phyloP scores from a whole-genome alignment of 305 asterid species.

The Fraxinus nigra region DNA sequence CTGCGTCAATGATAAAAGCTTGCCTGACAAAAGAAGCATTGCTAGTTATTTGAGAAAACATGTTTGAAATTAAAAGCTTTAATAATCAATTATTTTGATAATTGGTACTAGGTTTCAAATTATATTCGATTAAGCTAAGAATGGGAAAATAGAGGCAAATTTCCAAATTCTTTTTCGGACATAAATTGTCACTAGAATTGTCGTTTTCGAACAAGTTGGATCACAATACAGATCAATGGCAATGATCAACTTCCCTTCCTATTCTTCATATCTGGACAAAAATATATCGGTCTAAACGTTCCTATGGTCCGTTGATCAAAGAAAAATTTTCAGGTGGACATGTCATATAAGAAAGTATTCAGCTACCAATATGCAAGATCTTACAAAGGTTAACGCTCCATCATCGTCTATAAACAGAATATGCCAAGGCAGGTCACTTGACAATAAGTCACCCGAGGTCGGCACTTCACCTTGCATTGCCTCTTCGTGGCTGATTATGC shows the following conservation, averaged over 20 bases:
- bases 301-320: neutral
- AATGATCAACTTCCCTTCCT: neutral
- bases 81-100: neutral
- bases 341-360: neutral
- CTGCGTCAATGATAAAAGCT: too few relatives aligned
- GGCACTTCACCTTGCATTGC: neutral
- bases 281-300: neutral
- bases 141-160: neutral
- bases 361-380: neutral
- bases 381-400: neutral
- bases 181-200: neutral
- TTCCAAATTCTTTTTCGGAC: neutral
- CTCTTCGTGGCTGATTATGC: neutral
- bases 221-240: neutral
- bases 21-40: too few relatives aligned
- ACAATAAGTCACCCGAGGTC: neutral
- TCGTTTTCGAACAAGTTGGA: neutral
- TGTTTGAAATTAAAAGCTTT: too few relatives aligned
- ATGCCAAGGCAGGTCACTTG: neutral
- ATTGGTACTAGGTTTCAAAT: neutral
- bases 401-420: neutral
- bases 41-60: too few relatives aligned
- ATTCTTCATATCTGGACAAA: neutral
- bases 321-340: slow-evolving; percentile 45
- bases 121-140: neutral